Percentiles rank a stretch among this genome's conserved stretches.
These are phyloP conservation scores for Ramalina peruviana DNA, from an alignment of 495 filamentous ascomycete genomes.

Conservation along the genomic window DNA sequence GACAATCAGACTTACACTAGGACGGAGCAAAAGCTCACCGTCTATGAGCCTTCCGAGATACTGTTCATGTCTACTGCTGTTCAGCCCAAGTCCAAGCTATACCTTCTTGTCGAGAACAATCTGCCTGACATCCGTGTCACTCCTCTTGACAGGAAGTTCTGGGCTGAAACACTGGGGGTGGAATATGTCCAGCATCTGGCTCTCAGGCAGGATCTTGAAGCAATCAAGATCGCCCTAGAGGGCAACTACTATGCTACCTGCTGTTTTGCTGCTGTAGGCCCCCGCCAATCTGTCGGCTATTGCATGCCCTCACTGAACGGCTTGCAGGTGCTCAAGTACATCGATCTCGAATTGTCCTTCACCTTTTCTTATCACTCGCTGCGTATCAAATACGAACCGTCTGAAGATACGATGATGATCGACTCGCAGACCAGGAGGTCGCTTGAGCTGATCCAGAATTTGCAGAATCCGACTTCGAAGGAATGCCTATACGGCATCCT, in stretches of 20 bases:
- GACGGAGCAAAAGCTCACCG: conserved; percentile 67
- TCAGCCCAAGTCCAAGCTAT: conserved; percentile 59
- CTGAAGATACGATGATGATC: conserved; percentile 88
- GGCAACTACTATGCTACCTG: conserved; percentile 85
- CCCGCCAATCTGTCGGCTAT: neutral
- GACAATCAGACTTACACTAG: conserved; percentile 79
- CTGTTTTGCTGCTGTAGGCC: conserved; percentile 70
- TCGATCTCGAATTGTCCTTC: conserved; percentile 50
- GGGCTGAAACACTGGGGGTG: conserved; percentile 70
- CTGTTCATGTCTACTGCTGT: conserved; percentile 58
- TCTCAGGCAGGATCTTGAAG: conserved; percentile 60
- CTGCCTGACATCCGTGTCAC: conserved; percentile 46
- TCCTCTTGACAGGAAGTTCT: conserved; percentile 67
- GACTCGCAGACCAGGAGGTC: conserved; percentile 73
- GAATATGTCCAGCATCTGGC: conserved; percentile 69
- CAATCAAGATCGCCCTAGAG: conserved; percentile 61
- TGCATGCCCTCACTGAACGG: conserved; percentile 11
- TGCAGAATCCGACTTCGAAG: conserved; percentile 58
- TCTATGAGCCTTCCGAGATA: conserved; percentile 64
- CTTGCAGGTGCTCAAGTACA: conserved; percentile 61
- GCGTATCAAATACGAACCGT: conserved; percentile 74
- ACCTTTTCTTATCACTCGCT: conserved; percentile 65
- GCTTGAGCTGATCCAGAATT: conserved; percentile 81
- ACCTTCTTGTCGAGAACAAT: conserved; percentile 58
- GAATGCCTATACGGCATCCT: conserved; percentile 71